Percentiles rank a stretch among this genome's conserved stretches.
phyloP scores from a whole-genome alignment of 208 protist species.

The Crithidia brevicula region DNA sequence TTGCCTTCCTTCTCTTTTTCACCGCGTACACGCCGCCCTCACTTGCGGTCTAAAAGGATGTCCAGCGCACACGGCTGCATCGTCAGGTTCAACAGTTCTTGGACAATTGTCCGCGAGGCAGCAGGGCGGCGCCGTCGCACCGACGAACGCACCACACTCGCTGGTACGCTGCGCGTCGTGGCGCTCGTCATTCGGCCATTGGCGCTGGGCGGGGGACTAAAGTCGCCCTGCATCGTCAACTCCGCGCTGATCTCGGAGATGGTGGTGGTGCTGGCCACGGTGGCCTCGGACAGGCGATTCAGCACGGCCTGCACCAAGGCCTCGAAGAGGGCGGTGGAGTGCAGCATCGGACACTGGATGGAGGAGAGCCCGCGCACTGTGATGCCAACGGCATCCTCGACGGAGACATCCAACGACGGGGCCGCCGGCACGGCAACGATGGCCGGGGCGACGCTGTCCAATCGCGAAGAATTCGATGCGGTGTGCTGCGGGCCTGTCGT shows the following conservation, averaged over 20 bases:
- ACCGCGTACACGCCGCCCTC: no score
- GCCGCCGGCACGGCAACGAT: neutral
- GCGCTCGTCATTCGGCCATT: neutral
- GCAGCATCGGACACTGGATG: constrained; percentile 58
- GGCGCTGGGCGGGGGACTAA: neutral
- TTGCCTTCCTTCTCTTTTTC: no score
- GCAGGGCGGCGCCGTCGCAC: constrained; percentile 19
- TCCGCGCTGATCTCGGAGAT: constrained; percentile 39
- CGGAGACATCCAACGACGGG: constrained; percentile 44
- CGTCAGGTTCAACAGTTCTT: constrained; percentile 78
- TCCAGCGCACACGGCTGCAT: constrained; percentile 77
- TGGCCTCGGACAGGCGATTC: constrained; percentile 59
- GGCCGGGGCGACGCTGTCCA: neutral
- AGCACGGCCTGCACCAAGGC: constrained; percentile 71
- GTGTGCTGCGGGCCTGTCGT: no score
- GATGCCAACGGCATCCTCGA: constrained; percentile 63
- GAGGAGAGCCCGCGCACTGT: constrained; percentile 68
- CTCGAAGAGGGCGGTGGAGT: constrained; percentile 52
- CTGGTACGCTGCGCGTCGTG: neutral
- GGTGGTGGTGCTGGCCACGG: constrained; percentile 41
- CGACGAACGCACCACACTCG: neutral
- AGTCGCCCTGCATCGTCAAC: constrained; percentile 18
- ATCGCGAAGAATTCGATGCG: no score
- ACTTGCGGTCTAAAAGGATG: constrained; percentile 66
- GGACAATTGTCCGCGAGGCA: constrained; percentile 47